Evolutionary conservation across 169 alveolate genomes (phyloP).

Genomic region (Plasmodium inui): DNA sequence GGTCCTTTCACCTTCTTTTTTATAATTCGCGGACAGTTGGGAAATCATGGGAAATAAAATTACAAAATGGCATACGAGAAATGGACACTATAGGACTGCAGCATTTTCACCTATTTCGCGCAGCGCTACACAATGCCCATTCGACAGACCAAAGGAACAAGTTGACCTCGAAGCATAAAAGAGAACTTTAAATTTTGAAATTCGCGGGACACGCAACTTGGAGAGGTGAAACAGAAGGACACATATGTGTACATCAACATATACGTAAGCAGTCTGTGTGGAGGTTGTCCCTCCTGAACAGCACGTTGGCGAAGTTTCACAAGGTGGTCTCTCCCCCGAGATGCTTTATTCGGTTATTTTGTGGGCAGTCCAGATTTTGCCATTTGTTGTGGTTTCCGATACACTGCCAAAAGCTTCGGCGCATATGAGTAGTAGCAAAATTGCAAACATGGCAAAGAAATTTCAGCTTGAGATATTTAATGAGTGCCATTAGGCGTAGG

Average conservation of each 20-base stretch:
- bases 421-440: neutral
- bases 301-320: neutral
- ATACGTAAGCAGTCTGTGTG: neutral
- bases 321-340: neutral
- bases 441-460: neutral
- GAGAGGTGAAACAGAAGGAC: neutral
- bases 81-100: neutral
- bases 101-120: neutral
- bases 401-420: neutral
- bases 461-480: neutral
- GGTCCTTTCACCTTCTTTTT: neutral
- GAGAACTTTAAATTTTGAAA: neutral
- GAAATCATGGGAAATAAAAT: neutral
- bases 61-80: neutral
- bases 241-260: neutral
- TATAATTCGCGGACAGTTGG: neutral
- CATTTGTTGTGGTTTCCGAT: neutral
- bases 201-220: neutral
- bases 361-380: neutral
- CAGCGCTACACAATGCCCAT: neutral
- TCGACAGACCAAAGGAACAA: neutral
- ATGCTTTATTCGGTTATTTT: neutral
- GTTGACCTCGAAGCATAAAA: neutral
- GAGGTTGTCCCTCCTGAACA: neutral
- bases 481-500: neutral